Evolutionary conservation across 2,329 filamentous ascomycete genomes (phyloP).

Genomic region (Ceratocystis eucalypticola): DNA sequence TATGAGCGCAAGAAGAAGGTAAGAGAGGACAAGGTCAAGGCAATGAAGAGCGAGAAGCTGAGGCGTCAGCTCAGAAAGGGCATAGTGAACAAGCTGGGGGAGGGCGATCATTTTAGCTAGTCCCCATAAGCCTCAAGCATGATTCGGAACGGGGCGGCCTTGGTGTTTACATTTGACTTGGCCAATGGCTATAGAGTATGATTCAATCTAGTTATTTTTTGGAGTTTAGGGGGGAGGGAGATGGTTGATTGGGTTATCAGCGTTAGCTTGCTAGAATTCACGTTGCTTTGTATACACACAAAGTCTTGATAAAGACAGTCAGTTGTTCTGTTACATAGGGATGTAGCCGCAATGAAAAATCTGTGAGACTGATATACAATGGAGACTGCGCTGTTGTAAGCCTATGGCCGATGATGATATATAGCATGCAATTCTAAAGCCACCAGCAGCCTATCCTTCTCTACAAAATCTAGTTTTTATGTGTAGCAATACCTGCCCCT

Average conservation of each 20-base stretch:
- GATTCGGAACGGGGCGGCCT: background rate
- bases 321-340: too few relatives aligned
- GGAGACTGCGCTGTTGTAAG: background rate
- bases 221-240: background rate
- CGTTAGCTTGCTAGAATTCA: background rate
- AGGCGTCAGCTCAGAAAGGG: conserved; percentile 38
- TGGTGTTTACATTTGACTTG: background rate
- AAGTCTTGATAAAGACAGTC: too few relatives aligned
- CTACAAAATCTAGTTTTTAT: background rate
- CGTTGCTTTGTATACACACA: background rate
- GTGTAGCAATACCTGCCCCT: background rate
- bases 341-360: too few relatives aligned
- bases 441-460: background rate
- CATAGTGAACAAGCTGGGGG: conserved; percentile 38
- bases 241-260: background rate
- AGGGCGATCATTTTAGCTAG: conserved; percentile 52
- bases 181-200: background rate
- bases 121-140: background rate
- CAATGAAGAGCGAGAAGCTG: conserved; percentile 29
- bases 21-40: conserved; percentile 41
- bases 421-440: background rate
- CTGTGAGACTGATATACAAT: too few relatives aligned
- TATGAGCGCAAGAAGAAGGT: conserved; percentile 78
- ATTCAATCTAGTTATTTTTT: background rate
- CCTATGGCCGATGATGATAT: background rate